Base-by-base conservation (phyloP, 345 rosid genomes). In the Euphorbia tirucalli region DNA sequence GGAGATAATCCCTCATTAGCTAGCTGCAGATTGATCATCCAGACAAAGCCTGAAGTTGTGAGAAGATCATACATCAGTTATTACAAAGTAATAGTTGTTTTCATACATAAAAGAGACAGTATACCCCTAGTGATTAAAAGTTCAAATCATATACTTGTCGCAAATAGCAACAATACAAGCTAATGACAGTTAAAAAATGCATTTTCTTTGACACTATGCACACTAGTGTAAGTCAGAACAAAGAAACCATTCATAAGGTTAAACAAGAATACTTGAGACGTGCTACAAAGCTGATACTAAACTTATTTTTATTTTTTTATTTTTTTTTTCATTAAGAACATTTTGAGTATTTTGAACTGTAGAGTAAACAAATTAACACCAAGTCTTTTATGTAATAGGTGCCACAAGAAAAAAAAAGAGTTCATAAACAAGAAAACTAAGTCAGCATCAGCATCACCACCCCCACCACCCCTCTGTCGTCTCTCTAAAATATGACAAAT, bases 31-130 rank as follows among this genome's bases (percentile, higher is more conserved):
- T 46, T 25, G 32, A 30, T 19, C 68, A 71, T 70, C 76, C 56
- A 43, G 31, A 67, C 24, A 49, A 49, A 31, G 69, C 35, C 68
- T 28, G 60, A 61, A 30, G 68, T 61, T 37, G 52, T 14, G 39
- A 43, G 69, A 8, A 22, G 13, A 71, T 27, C 49, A 69, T 60
- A 71, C 30, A 55, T 19, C 18, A 37, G 70, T 22, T 31, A 54
- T 46, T 11, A 18, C 11, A 39, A 5, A 49, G 57, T 11, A 48
- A 31, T 21, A 15, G n/a, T 54, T 25, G 14, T 28, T 57, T 63
- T 46, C 52, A 15, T 52, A 14, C 11, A 16, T 14, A 4, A 25
- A 71, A 37, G 22, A 11, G 44, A 41, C 44, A 4, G 44, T 41
- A 41, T 10, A 41, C 8, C 68, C 8, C 5, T 11, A 21, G 11